phyloP scores from a whole-genome alignment of 805 yeast species.

The Cyberlindnera veronae region DNA sequence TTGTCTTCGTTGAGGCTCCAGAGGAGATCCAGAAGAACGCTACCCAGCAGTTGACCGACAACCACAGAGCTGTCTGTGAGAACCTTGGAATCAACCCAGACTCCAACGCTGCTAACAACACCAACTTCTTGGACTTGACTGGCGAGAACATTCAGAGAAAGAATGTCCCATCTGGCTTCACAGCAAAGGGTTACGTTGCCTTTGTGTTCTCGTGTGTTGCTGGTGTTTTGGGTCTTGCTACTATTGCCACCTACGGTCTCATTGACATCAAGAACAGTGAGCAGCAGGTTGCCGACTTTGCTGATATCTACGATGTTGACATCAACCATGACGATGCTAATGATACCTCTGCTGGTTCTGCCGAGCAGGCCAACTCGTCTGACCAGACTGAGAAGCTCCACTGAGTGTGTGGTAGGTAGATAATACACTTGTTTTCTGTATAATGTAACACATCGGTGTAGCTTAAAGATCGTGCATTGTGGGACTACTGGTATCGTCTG shows the following conservation, averaged over 20 bases:
- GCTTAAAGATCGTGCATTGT: too few species aligned
- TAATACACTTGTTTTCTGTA: too few species aligned
- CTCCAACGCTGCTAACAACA: slow-evolving; percentile 92
- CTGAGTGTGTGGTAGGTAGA: too few species aligned
- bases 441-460: too few species aligned
- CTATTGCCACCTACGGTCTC: slow-evolving; percentile 81
- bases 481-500: too few species aligned
- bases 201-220: slow-evolving; percentile 85
- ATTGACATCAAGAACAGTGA: slow-evolving; percentile 60
- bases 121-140: slow-evolving; percentile 59
- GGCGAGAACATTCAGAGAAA: slow-evolving; percentile 72
- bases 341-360: slow-evolving; percentile 8
- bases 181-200: slow-evolving; percentile 93
- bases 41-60: slow-evolving; percentile 57
- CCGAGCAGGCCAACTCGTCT: slow-evolving; percentile 1
- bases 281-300: slow-evolving; percentile 43
- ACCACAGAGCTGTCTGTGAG: slow-evolving; percentile 58
- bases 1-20: slow-evolving; percentile 71
- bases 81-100: slow-evolving; percentile 45
- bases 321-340: slow-evolving; percentile 10
- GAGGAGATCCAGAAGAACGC: slow-evolving; percentile 46
- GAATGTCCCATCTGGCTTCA: slow-evolving; percentile 81
- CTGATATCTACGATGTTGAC: slow-evolving; percentile 21
- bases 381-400: slow-evolving; percentile 2
- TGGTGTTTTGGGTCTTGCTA: slow-evolving; percentile 76